Percentiles rank a stretch among this genome's conserved stretches.
phyloP scores from a whole-genome alignment of 2,329 filamentous ascomycete genomes.

The Cladosporium austrohemisphaericum region DNA sequence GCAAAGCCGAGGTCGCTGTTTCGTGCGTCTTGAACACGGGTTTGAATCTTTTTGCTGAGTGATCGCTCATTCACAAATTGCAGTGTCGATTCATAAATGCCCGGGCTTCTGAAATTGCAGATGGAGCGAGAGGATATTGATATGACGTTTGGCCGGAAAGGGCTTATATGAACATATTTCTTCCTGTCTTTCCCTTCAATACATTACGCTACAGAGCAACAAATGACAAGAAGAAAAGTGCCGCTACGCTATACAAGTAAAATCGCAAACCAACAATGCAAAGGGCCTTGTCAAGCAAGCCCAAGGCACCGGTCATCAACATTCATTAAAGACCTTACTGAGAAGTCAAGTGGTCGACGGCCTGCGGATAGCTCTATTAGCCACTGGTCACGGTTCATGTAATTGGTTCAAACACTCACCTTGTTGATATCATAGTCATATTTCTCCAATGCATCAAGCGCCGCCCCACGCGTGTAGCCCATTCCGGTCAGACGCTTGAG shows the following conservation, averaged over 20 bases:
- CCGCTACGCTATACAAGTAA: constrained; percentile 2
- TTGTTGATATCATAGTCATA: constrained; percentile 95
- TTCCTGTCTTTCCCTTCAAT: not conserved
- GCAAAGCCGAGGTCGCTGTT: too few species aligned
- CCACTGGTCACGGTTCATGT: not conserved
- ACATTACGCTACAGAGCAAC: constrained; percentile 11
- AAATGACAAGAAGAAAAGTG: not conserved
- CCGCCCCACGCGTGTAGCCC: constrained; percentile 74
- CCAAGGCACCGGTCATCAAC: not conserved
- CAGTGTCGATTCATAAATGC: too few species aligned
- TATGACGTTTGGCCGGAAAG: too few species aligned
- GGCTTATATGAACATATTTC: not conserved
- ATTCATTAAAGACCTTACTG: not conserved
- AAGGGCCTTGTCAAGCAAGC: not conserved
- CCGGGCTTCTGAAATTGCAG: too few species aligned
- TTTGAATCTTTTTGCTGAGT: too few species aligned
- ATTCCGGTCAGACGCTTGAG: constrained; percentile 84
- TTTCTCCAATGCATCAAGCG: constrained; percentile 79
- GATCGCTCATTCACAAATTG: too few species aligned
- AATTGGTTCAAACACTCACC: constrained; percentile 52
- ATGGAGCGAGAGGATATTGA: too few species aligned
- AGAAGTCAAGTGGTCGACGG: constrained; percentile 23
- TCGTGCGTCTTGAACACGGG: too few species aligned
- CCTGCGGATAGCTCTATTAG: constrained; percentile 8
- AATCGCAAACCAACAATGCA: not conserved